phyloP scores from a whole-genome alignment of 768 basidiomycete species.

The Suillus plorans region DNA sequence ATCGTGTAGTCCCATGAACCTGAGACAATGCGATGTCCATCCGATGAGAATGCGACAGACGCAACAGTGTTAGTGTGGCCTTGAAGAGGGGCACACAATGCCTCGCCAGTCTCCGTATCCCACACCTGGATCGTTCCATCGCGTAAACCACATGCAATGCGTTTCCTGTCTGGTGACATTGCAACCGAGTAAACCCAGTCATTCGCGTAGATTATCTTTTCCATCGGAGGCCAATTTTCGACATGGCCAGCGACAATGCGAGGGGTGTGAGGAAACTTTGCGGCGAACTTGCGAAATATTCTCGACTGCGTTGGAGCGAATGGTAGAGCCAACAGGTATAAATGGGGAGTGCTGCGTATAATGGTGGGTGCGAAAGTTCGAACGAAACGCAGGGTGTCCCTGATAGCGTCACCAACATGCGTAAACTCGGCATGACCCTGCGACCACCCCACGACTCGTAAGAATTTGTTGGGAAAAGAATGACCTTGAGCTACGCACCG shows the following conservation, averaged over 20 bases:
- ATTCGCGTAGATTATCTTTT: too few species aligned
- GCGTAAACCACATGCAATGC: too few species aligned
- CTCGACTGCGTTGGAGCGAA: neutral
- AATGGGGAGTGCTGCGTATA: neutral
- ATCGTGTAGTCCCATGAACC: neutral
- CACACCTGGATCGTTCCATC: too few species aligned
- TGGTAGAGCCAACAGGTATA: neutral
- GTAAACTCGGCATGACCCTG: neutral
- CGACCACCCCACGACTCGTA: neutral
- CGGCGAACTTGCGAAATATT: neutral
- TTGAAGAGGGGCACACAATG: neutral
- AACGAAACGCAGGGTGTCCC: neutral
- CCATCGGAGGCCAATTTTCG: too few species aligned
- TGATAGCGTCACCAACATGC: neutral
- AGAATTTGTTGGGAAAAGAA: neutral
- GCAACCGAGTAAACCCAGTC: too few species aligned
- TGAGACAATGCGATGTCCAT: neutral
- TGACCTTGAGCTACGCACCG: neutral
- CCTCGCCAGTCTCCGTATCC: too few species aligned
- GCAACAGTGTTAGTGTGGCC: accelerated
- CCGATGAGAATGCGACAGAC: neutral
- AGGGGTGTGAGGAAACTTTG: neutral
- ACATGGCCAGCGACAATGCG: neutral
- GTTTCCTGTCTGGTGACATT: too few species aligned
- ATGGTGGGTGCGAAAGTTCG: neutral